A percentile compares a stretch with the other conserved stretches of the same genome.
These are phyloP conservation scores for Eucalyptus decipiens DNA, from an alignment of 345 rosid species.

Conservation along the genomic window DNA sequence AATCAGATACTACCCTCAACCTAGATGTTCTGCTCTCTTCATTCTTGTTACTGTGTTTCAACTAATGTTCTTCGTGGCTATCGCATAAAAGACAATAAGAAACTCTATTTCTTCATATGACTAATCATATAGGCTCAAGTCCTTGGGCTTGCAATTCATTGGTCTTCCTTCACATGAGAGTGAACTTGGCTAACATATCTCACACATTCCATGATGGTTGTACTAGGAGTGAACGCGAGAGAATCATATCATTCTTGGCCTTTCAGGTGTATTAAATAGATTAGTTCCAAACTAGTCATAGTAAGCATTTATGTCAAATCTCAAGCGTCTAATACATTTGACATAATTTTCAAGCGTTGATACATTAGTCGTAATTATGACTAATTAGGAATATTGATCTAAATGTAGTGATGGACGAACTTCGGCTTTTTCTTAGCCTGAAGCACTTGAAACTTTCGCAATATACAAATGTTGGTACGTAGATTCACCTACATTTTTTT, in stretches of 20 bases:
- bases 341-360: background rate
- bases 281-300: background rate
- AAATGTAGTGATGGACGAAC: background rate
- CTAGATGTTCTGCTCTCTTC: too few relatives aligned
- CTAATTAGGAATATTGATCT: background rate
- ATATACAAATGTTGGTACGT: background rate
- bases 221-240: background rate
- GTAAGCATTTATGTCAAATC: background rate
- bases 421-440: background rate
- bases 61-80: too few relatives aligned
- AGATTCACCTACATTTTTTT: background rate
- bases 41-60: too few relatives aligned
- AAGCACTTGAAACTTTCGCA: background rate
- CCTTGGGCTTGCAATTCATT: too few relatives aligned
- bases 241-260: background rate
- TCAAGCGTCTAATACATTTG: background rate
- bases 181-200: background rate
- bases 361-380: background rate
- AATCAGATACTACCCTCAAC: too few relatives aligned
- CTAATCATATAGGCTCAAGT: too few relatives aligned
- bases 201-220: background rate
- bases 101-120: too few relatives aligned
- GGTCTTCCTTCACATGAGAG: too few relatives aligned
- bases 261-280: background rate
- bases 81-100: too few relatives aligned